Evolutionary conservation across 352 stramenopile species (phyloP), one percentile per base, ranked within the genome.

Genomic region (Pythium plurisporium): DNA sequence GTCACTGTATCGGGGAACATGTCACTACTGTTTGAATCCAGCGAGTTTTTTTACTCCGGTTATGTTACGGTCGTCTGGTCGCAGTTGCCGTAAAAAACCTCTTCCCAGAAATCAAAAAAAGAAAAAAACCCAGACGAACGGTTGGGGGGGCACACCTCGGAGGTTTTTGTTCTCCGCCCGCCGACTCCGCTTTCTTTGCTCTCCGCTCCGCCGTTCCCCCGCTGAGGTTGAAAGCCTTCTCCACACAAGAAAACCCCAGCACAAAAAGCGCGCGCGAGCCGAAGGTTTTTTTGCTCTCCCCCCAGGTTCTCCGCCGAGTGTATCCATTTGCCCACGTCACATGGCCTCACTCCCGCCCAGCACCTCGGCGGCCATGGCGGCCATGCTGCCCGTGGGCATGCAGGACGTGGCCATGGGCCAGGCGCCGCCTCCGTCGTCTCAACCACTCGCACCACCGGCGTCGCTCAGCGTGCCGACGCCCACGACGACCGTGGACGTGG

Each of bases 341-440:
- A 65, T 59, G 58, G 41, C 58, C 14, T 48, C 58, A 3, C 31
- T 64, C 5, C 33, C 53, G 15, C 53, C 36, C 27, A 27, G 37
- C 15, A 14, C 56, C 12, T 30, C n/a, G n/a, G n/a, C 9, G 15
- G 48, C 38, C 23, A 62, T 93, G 74, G 11, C 69, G 59, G 87
- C 75, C 2, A 81, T 93, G 62, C 75, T 89, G 4, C 79, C 82
- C 15, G 82, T 91, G 22, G 90, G 76, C 52, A 72, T 71, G 25
- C 79, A 92, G 86, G 60, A 90, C 76, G 19, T 73, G 67, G 15
- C 20, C 36, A 50, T 55, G 55, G 53, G 44, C 12, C 47, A 54
- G 48, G 31, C 48, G 48, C 48, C 48, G 14, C 48, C 44, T 11
- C 9, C 36, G 20, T 22, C 30, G 0, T 9, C 29, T 19, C 51